Conservation (phyloP, 768 basidiomycete species). For the Amanita polypyramis region DNA sequence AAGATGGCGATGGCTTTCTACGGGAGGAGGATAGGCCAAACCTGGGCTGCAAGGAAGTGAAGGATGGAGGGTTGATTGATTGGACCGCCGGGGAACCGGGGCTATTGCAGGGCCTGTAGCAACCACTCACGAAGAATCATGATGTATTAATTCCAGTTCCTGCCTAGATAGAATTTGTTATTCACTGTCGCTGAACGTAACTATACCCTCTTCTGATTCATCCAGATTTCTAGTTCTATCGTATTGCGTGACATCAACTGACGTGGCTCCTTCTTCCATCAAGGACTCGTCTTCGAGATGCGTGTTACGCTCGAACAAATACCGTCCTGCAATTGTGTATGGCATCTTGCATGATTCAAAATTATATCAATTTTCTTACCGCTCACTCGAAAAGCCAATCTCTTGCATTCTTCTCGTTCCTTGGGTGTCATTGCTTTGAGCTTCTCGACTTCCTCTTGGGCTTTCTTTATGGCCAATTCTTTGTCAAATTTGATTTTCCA, state of each 20-base stretch:
- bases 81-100: conserved; percentile 43
- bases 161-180: conserved; percentile 22
- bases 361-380: conserved; percentile 37
- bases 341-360: neutral
- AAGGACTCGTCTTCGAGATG: conserved; percentile 73
- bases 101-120: conserved; percentile 52
- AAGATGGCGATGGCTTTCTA: conserved; percentile 49
- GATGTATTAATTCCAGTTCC: neutral
- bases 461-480: conserved; percentile 47
- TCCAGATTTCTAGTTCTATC: conserved; percentile 52
- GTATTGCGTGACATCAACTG: conserved; percentile 86
- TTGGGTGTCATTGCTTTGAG: conserved; percentile 61
- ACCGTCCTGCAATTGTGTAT: conserved; percentile 52
- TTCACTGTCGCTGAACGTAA: conserved; percentile 86
- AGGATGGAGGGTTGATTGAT: conserved; percentile 40
- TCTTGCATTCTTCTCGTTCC: conserved; percentile 80
- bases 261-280: conserved; percentile 77
- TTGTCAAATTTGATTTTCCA: conserved; percentile 81
- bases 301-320: conserved; percentile 81
- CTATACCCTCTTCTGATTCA: conserved; percentile 53
- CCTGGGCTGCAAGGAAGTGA: conserved; percentile 49
- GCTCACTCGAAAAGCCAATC: conserved; percentile 44
- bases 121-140: neutral
- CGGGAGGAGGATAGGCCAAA: conserved; percentile 45
- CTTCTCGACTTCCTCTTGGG: conserved; percentile 65